These are phyloP conservation scores for Zizania latifolia DNA, from an alignment of 176 grass and related monocot genomes.

Conservation along the genomic window DNA sequence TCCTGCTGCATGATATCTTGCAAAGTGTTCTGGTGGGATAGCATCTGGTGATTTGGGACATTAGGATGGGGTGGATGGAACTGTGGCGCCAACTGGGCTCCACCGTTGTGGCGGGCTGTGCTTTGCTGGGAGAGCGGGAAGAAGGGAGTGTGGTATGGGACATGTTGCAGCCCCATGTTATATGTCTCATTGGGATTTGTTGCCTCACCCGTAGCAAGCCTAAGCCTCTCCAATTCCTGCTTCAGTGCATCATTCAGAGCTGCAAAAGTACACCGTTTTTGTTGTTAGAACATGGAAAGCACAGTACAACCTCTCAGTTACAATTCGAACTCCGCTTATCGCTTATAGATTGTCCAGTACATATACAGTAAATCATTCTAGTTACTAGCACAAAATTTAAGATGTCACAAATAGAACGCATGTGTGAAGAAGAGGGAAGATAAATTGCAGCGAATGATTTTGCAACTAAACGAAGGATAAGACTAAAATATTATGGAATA, in stretches of 20 bases:
- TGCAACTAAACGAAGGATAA: background rate
- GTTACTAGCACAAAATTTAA: background rate
- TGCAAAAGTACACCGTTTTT: conserved; percentile 35
- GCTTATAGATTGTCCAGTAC: background rate
- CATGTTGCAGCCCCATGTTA: conserved; percentile 69
- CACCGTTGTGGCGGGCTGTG: conserved; percentile 44
- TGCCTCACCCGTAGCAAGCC: conserved; percentile 80
- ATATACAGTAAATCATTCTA: background rate
- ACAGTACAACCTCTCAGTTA: background rate
- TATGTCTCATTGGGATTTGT: conserved; percentile 55
- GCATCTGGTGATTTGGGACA: conserved; percentile 51
- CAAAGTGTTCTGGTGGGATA: conserved; percentile 49
- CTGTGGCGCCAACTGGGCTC: conserved; percentile 38
- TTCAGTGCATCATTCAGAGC: conserved; percentile 91
- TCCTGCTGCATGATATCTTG: conserved; percentile 84
- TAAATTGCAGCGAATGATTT: background rate
- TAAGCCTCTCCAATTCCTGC: conserved; percentile 95
- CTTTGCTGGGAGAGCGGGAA: conserved; percentile 55
- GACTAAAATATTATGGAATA: conserved; percentile 7
- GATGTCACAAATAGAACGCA: background rate
- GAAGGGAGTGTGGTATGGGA: conserved; percentile 73
- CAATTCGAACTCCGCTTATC: conserved; percentile 6
- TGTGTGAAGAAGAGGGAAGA: background rate
- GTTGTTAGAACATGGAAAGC: background rate
- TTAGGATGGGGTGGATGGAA: conserved; percentile 59